Evolutionary conservation across 2,329 filamentous ascomycete species (phyloP).

Genomic region (Claviceps spartinae): DNA sequence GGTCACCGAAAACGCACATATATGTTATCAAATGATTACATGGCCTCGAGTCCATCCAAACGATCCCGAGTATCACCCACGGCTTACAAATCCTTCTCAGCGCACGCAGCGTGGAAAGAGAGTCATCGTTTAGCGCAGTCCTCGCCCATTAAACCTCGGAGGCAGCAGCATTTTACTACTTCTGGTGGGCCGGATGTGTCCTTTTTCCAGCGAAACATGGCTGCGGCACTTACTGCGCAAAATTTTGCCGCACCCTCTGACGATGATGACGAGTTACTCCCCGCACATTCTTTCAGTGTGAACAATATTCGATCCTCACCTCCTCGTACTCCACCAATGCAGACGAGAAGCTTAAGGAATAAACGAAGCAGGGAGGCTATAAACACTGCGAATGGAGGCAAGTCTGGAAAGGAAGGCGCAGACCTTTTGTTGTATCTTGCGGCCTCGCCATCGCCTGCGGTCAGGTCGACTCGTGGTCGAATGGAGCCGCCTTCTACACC

Average conservation of each 20-base stretch:
- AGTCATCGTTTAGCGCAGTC: conserved; percentile 68
- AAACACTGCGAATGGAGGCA: conserved; percentile 32
- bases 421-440: conserved; percentile 75
- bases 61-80: conserved; percentile 53
- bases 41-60: conserved; percentile 47
- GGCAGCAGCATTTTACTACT: conserved; percentile 62
- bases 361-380: conserved; percentile 35
- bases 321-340: conserved; percentile 67
- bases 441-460: conserved; percentile 78
- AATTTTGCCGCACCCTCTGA: conserved; percentile 54
- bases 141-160: conserved; percentile 68
- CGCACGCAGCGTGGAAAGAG: conserved; percentile 59
- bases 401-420: conserved; percentile 64
- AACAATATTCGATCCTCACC: conserved; percentile 63
- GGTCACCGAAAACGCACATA: conserved; percentile 53
- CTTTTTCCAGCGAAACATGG: conserved; percentile 62
- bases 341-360: conserved; percentile 33
- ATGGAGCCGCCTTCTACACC: conserved; percentile 67
- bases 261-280: conserved; percentile 73
- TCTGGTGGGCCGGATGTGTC: conserved; percentile 59
- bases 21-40: conserved; percentile 42
- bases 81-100: conserved; percentile 41
- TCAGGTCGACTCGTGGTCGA: conserved; percentile 31
- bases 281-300: conserved; percentile 57
- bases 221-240: conserved; percentile 46